A percentile compares a stretch with the other conserved stretches of the same genome.
These are phyloP conservation scores for Psophocarpus tetragonolobus DNA, from an alignment of 306 rosid species.

Conservation along the genomic window DNA sequence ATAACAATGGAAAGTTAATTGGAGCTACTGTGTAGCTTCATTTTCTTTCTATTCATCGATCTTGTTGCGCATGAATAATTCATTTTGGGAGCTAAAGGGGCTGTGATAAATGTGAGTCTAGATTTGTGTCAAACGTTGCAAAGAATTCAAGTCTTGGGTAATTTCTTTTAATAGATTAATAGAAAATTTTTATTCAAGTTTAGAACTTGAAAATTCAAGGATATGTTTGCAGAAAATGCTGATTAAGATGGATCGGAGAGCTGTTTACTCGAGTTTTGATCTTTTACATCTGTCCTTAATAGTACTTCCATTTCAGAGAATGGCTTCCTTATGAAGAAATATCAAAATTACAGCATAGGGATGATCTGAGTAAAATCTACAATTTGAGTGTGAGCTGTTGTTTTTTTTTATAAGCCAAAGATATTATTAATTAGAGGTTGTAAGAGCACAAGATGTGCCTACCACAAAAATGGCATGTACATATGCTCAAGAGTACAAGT, in stretches of 20 bases:
- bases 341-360: neutral
- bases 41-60: neutral
- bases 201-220: neutral
- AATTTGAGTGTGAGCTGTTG: neutral
- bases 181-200: neutral
- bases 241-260: constrained; percentile 16
- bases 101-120: neutral
- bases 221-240: neutral
- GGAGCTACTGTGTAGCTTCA: neutral
- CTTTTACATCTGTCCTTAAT: neutral
- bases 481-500: neutral
- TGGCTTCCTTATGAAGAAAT: neutral
- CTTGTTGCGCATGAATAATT: neutral
- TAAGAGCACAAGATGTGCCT: no score
- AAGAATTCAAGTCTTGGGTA: neutral
- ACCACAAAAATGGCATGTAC: neutral
- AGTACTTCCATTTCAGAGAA: neutral
- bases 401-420: no score
- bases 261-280: neutral
- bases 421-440: no score
- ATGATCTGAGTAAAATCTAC: constrained; percentile 8
- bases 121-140: constrained; percentile 21
- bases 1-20: neutral
- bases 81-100: neutral
- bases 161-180: neutral